phyloP scores from a whole-genome alignment of 2,329 filamentous ascomycete species.

The Talaromyces sp. region DNA sequence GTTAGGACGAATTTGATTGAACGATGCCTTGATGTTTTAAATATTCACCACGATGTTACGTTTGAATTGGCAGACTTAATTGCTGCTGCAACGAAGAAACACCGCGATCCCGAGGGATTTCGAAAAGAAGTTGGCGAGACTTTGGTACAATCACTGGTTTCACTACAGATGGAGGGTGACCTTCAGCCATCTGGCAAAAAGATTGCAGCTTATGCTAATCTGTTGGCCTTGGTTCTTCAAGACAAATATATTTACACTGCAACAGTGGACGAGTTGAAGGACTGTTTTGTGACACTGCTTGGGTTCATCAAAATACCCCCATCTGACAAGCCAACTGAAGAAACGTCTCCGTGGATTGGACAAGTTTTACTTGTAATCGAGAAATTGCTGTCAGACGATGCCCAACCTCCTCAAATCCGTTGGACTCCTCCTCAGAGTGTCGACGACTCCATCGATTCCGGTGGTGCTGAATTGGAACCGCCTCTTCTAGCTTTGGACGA shows the following conservation, averaged over 20 bases:
- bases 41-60: slow-evolving; percentile 79
- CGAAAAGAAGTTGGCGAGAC: slow-evolving; percentile 76
- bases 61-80: slow-evolving; percentile 90
- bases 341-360: slow-evolving; percentile 87
- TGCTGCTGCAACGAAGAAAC: slow-evolving; percentile 62
- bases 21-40: slow-evolving; percentile 82
- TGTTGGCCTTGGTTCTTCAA: slow-evolving; percentile 82
- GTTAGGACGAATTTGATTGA: slow-evolving; percentile 78
- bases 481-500: slow-evolving; percentile 61
- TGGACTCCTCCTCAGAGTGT: slow-evolving; percentile 57
- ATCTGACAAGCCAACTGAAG: slow-evolving; percentile 63
- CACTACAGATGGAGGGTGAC: slow-evolving; percentile 56
- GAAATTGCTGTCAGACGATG: slow-evolving; percentile 82
- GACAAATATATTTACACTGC: slow-evolving; percentile 75
- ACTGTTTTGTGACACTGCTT: slow-evolving; percentile 71
- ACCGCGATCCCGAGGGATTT: slow-evolving; percentile 52
- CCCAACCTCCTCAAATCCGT: slow-evolving; percentile 68
- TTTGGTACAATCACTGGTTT: slow-evolving; percentile 76
- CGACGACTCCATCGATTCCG: slow-evolving; percentile 43
- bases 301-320: slow-evolving; percentile 66
- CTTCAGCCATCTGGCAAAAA: slow-evolving; percentile 58
- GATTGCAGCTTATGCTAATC: slow-evolving; percentile 85
- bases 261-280: slow-evolving; percentile 68
- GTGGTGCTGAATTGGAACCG: slow-evolving; percentile 55
- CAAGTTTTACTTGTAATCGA: slow-evolving; percentile 88